phyloP scores from a whole-genome alignment of 352 stramenopile species.

The Hyaloperonospora brassicae region DNA sequence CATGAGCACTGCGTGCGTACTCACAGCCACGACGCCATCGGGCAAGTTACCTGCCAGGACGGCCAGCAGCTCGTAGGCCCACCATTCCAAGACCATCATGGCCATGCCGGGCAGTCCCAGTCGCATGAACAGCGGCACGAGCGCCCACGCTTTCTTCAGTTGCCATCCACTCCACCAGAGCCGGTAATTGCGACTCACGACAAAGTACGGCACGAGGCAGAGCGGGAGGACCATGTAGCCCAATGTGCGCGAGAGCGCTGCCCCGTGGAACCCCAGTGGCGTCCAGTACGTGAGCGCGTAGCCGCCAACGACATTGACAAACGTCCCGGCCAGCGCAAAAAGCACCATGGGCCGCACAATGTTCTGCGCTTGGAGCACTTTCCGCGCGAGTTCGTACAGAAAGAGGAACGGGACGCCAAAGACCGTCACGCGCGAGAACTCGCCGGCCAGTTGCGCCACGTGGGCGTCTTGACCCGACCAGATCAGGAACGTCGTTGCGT shows the following conservation, averaged over 20 bases:
- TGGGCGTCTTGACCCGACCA: slow-evolving; percentile 44
- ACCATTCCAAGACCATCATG: slow-evolving; percentile 76
- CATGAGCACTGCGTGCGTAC: slow-evolving; percentile 64
- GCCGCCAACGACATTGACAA: slow-evolving; percentile 55
- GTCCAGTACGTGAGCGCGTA: slow-evolving; percentile 74
- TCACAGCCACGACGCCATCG: slow-evolving; percentile 63
- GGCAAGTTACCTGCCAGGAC: slow-evolving; percentile 60
- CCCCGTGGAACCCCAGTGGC: slow-evolving; percentile 59
- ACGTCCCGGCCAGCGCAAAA: slow-evolving; percentile 42
- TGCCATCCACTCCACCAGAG: slow-evolving; percentile 47
- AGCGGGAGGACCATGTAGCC: slow-evolving; percentile 49
- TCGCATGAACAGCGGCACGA: slow-evolving; percentile 44
- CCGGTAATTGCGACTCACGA: slow-evolving; percentile 23
- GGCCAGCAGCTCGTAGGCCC: slow-evolving; percentile 66
- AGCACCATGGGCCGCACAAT: slow-evolving; percentile 56
- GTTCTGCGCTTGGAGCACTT: slow-evolving; percentile 72
- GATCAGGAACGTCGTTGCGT: slow-evolving; percentile 47
- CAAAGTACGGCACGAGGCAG: slow-evolving; percentile 48
- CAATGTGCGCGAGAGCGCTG: slow-evolving; percentile 51
- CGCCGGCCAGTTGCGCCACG: slow-evolving; percentile 42
- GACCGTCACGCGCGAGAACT: slow-evolving; percentile 53
- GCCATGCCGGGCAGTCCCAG: slow-evolving; percentile 41
- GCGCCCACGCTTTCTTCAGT: slow-evolving; percentile 28
- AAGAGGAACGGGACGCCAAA: slow-evolving; percentile 75
- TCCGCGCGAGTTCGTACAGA: slow-evolving; percentile 73